Base-by-base conservation (phyloP, 345 rosid species). In the Citrus maxima region DNA sequence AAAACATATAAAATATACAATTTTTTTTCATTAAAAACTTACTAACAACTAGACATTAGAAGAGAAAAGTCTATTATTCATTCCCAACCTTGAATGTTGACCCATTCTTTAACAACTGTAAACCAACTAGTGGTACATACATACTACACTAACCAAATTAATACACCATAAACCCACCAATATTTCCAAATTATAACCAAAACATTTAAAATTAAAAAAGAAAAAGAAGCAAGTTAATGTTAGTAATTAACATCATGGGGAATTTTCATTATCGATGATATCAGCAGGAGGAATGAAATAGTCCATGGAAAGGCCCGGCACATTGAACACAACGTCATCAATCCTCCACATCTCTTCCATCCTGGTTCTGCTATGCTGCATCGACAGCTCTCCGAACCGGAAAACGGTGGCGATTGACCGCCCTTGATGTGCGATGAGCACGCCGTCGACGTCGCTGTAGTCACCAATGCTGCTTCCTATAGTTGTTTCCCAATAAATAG, bases 201-300 rank as follows among this genome's bases (percentile, higher is more conserved):
- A 63, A 75, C 63, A 6, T 25, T 22, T 8, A 32, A 21, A 49
- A 49, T 3, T 9, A 16, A 37, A 40, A 67, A 28, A 49, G 28
- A 7, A 27, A 74, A 25, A 67, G 10, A 6, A 6, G 27, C 35
- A 69, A 59, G 22, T 72, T 65, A 65, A 72, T 71, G 71, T 62
- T 21, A 78, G 56, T 21, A 70, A 21, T 32, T 13, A 13, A 27
- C 55, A 82, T 80, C 56, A 81, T 3, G 80, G 74, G 32, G 84
- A 81, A 27, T 65, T 75, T 30, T 67, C 74, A 4, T 83, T 84
- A 78, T 91, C 88, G 75, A 83, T 84, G 22, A 93, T 86, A 85
- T 93, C 98, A 54, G 99, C 94, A 2, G 99, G 99, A 74, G 99
- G 99, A 56, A 95, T 95, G 82, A 93, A 95, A n/a, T 86, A 84